Base-by-base conservation (phyloP, 2,329 filamentous ascomycete species). In the Hypocrella siamensis region DNA sequence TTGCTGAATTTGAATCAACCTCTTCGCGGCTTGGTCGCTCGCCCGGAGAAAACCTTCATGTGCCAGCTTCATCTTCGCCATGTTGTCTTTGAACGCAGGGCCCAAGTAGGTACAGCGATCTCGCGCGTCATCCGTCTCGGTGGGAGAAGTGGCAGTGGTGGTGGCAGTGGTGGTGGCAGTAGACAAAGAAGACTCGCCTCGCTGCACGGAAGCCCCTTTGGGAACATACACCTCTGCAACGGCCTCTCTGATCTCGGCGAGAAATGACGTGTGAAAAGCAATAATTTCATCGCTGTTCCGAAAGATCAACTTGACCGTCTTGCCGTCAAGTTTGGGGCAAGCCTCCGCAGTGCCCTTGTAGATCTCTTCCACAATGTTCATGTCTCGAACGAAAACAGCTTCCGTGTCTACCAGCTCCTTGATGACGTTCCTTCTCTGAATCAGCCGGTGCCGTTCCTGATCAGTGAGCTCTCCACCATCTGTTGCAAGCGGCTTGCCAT, bases 351-450 rank as follows among this genome's bases (percentile, higher is more conserved):
- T 96, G 27, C 83, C 85, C 54, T 92, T 93, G 64, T 96, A 98
- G 33, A 98, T 96, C 48, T 96, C 86, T 47, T 93, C 84, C 3
- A 93, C 79, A 32, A 98, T 88, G 51, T 86, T 93, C 83, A 98
- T 88, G 51, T 98, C 90, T 40, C 84, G 75, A 35, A 92, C 76
- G 54, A 93, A 96, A 5, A 79, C 76, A 30, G 84, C 76, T 51
- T 98, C 90, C 0, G 90, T 98, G 46, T 94, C 85, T 28, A 94
- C 70, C 24, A 98, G 63, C 53, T 98, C 90, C 48, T 88, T 86
- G 45, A 96, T 79, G 30, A 92, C 75, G 49, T 92, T 75, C 33
- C 79, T 74, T 15, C 90, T 79, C 49, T 88, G 80, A 31, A 72
- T 71, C 7, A 96, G 61, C n/a, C 80, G 74, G 37, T 79, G 77